A percentile compares a stretch with the other conserved stretches of the same genome.
phyloP scores from a whole-genome alignment of 2,329 filamentous ascomycete genomes.

The Ascochyta koolunga region DNA sequence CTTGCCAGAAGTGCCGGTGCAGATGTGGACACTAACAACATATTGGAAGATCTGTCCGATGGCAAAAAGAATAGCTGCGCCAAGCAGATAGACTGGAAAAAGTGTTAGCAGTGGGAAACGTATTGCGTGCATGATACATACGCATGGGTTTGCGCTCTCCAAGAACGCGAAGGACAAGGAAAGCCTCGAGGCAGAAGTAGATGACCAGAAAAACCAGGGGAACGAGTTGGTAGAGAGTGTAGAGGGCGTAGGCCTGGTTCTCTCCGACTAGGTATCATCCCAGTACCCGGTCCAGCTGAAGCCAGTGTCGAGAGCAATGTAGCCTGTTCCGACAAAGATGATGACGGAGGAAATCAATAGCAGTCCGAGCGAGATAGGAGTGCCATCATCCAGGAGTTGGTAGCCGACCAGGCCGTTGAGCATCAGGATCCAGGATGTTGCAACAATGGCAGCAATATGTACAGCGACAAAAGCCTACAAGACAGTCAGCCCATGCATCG shows the following conservation, averaged over 20 bases:
- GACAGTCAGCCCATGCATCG: constrained; percentile 14
- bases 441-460: constrained; percentile 87
- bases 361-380: constrained; percentile 78
- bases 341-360: constrained; percentile 71
- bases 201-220: constrained; percentile 88
- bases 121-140: constrained; percentile 51
- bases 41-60: constrained; percentile 97
- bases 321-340: constrained; percentile 88
- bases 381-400: constrained; percentile 93
- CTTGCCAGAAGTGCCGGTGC: constrained; percentile 78
- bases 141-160: constrained; percentile 90
- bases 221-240: constrained; percentile 89
- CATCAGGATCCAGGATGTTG: constrained; percentile 88
- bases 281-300: constrained; percentile 85
- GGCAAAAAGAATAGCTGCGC: constrained; percentile 80
- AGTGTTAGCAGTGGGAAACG: constrained; percentile 20
- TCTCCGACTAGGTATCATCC: constrained; percentile 57
- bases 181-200: constrained; percentile 81
- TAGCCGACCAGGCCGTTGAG: constrained; percentile 92
- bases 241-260: constrained; percentile 80
- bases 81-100: constrained; percentile 71
- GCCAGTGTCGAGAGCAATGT: constrained; percentile 93
- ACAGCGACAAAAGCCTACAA: constrained; percentile 81
- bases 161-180: constrained; percentile 83
- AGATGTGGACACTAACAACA: constrained; percentile 88